A percentile compares a stretch with the other conserved stretches of the same genome.
Conservation (phyloP, 352 stramenopile genomes). For the Blastocystis sp. region DNA sequence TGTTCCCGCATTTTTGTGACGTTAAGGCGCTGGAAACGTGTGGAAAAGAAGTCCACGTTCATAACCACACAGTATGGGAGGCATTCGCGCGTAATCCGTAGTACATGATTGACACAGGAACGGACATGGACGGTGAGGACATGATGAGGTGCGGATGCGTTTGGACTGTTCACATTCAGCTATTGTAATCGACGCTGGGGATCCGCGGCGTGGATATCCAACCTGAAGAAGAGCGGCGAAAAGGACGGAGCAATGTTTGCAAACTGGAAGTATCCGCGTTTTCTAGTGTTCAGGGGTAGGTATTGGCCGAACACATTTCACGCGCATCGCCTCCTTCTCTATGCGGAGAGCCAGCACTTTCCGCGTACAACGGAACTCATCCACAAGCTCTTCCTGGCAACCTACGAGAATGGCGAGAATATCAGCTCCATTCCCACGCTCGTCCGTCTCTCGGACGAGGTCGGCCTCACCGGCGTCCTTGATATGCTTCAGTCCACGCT, state of each 20-base stretch:
- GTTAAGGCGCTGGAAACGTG: constrained; percentile 15
- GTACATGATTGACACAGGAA: constrained; percentile 62
- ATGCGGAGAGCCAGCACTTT: constrained; percentile 7
- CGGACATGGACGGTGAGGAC: neutral
- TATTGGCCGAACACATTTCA: constrained; percentile 68
- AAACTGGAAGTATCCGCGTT: constrained; percentile 32
- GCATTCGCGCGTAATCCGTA: neutral
- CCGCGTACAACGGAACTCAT: neutral
- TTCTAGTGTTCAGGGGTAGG: neutral
- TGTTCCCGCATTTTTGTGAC: neutral
- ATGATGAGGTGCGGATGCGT: neutral
- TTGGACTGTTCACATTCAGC: neutral
- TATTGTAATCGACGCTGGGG: constrained; percentile 33
- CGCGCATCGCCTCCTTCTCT: constrained; percentile 34
- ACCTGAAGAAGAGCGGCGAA: constrained; percentile 32
- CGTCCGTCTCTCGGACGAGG: neutral
- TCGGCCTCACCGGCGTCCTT: constrained; percentile 10
- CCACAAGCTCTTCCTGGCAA: neutral
- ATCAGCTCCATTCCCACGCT: constrained; percentile 33
- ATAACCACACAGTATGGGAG: neutral
- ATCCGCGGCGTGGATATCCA: neutral
- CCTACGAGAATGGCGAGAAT: constrained; percentile 62
- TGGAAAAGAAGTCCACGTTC: neutral
- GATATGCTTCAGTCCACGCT: constrained; percentile 24
- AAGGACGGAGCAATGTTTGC: constrained; percentile 21